These are phyloP conservation scores for Globisporangium solare DNA, from an alignment of 352 stramenopile species.

Conservation along the genomic window DNA sequence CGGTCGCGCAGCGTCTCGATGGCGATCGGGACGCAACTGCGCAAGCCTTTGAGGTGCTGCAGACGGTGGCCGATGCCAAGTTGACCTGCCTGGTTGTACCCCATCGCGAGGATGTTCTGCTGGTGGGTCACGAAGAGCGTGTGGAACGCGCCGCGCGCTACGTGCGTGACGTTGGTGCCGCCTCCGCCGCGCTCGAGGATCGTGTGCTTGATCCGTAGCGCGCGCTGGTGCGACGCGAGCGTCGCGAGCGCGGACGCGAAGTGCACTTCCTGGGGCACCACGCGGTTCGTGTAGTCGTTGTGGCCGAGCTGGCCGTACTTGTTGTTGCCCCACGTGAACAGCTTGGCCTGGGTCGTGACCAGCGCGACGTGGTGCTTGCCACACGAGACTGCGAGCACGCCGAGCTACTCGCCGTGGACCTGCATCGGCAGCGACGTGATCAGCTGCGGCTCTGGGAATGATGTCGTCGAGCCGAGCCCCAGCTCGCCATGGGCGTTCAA, in stretches of 20 bases:
- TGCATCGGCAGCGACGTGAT: conserved; percentile 31
- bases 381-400: conserved; percentile 46
- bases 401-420: conserved; percentile 31
- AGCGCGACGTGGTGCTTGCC: conserved; percentile 70
- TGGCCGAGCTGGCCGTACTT: conserved; percentile 69
- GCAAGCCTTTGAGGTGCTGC: conserved; percentile 58
- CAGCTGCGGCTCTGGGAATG: conserved; percentile 29
- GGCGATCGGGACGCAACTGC: conserved; percentile 52
- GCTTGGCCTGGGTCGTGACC: conserved; percentile 45
- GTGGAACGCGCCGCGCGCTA: conserved; percentile 61
- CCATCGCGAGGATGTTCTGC: conserved; percentile 71
- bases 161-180: conserved; percentile 57
- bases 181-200: conserved; percentile 35
- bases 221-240: conserved; percentile 43
- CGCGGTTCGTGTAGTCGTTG: conserved; percentile 41
- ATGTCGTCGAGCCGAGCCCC: conserved; percentile 38
- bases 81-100: conserved; percentile 76
- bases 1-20: conserved; percentile 44
- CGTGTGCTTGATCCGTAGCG: conserved; percentile 53
- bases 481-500: conserved; percentile 57
- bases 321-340: conserved; percentile 78
- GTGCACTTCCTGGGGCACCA: conserved; percentile 45
- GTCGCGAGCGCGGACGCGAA: conserved; percentile 38
- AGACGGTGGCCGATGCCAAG: conserved; percentile 60
- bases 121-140: conserved; percentile 76